Percentiles rank a stretch among this genome's conserved stretches.
Evolutionary conservation across 805 yeast genomes (phyloP).

Genomic region (Grigorovia jiainica): DNA sequence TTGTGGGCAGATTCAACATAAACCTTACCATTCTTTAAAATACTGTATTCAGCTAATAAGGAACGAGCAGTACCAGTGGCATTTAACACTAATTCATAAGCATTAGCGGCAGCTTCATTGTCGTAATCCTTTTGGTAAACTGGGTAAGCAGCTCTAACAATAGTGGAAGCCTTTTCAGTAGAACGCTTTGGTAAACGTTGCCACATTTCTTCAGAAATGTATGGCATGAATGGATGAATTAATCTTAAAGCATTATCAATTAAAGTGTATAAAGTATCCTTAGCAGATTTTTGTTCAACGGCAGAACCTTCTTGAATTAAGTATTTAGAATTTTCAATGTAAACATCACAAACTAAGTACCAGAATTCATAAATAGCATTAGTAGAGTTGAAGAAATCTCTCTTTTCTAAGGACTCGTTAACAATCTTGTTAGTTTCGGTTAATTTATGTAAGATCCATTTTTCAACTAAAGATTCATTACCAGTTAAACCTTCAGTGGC

Average conservation of each 20-base stretch:
- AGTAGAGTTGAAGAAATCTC: slow-evolving; percentile 87
- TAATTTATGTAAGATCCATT: slow-evolving; percentile 90
- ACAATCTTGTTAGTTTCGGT: slow-evolving; percentile 57
- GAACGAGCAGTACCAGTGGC: slow-evolving; percentile 90
- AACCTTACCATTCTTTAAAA: slow-evolving; percentile 79
- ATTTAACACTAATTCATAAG: slow-evolving; percentile 76
- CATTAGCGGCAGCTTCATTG: slow-evolving; percentile 55
- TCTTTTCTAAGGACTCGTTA: slow-evolving; percentile 59
- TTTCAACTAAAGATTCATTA: slow-evolving; percentile 83
- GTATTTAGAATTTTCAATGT: slow-evolving; percentile 93
- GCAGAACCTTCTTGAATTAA: slow-evolving; percentile 86
- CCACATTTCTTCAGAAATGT: slow-evolving; percentile 96
- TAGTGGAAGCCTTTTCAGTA: slow-evolving; percentile 57
- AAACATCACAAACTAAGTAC: slow-evolving; percentile 94
- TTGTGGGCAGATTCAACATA: slow-evolving; percentile 59
- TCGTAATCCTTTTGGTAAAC: slow-evolving; percentile 48
- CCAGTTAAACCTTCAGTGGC: slow-evolving; percentile 55
- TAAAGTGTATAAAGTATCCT: slow-evolving; percentile 87
- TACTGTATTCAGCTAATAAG: slow-evolving; percentile 79
- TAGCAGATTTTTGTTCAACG: slow-evolving; percentile 79
- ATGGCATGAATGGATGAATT: slow-evolving; percentile 99
- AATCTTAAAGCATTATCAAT: slow-evolving; percentile 82
- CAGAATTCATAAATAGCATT: slow-evolving; percentile 86
- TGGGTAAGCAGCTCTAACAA: slow-evolving; percentile 77
- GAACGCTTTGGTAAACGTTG: slow-evolving; percentile 90